Base-by-base conservation (phyloP, 768 basidiomycete species). In the Russula olivacea region DNA sequence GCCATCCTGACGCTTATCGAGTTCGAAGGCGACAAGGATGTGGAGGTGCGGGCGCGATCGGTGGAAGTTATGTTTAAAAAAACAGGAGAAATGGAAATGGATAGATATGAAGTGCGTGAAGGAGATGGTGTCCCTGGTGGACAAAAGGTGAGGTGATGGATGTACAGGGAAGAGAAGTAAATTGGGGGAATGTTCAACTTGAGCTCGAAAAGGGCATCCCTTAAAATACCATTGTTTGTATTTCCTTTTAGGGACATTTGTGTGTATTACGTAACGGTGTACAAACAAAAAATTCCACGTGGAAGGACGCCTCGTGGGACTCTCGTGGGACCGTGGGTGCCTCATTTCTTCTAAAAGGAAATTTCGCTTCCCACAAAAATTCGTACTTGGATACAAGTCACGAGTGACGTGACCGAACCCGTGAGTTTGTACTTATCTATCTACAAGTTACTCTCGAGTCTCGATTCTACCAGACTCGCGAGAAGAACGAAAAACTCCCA, bases 1-100 rank as follows among this genome's bases (percentile, higher is more conserved):
- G 90, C 90, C 90, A 93, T 93, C 80, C 87, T 88, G 76, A 83
- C 85, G 85, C 79, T 81, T 66, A 80, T 69, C 72, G 81, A 81
- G 64, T 80, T 76, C 71, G 79, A 80, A 68, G 89, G 87, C 82
- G 90, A 90, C 81, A 91, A 80, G 81, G 88, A 88, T 70, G 84
- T 83, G 61, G 82, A 76, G 60, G 87, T 83, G 59, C 79, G 72
- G 57, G 71, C 66, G 68, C 81, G 82, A 74, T 83, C 77, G 69
- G 83, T 84, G 73, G 90, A 88, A 83, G 89, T 85, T 75, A 83
- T 77, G 76, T 70, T 75, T 76, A 72, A 70, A 49, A 70, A 70
- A 49, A 56, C 45, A 43, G 55, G 40, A 51, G 25, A 49, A 52
- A 54, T 5, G 25, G 43, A 47, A 23, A 30, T 51, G 10, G 52